phyloP scores from a whole-genome alignment of 441 rosid genomes.

The Croton setiger region DNA sequence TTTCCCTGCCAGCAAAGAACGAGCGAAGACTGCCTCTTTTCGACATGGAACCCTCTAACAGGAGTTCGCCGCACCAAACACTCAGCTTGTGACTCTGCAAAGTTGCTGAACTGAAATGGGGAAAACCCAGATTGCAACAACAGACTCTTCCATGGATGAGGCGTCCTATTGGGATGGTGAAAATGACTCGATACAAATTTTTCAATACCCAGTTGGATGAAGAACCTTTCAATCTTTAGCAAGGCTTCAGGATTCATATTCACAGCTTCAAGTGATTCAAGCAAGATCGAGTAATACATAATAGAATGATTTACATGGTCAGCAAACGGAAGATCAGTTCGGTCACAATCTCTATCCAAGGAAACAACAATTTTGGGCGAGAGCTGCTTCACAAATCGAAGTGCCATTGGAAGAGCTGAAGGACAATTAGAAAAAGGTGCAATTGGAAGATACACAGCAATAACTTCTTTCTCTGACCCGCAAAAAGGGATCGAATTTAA shows the following conservation, averaged over 20 bases:
- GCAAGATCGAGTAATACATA: conserved; percentile 42
- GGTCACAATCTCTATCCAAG: conserved; percentile 47
- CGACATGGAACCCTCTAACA: conserved; percentile 59
- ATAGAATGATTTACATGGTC: conserved; percentile 49
- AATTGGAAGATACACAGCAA: conserved; percentile 62
- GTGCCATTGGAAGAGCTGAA: conserved; percentile 35
- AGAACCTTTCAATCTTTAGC: conserved; percentile 58
- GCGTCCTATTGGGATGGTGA: conserved; percentile 35
- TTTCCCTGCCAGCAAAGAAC: conserved; percentile 64
- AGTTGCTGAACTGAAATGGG: conserved; percentile 55
- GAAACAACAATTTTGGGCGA: conserved; percentile 60
- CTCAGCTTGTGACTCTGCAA: conserved; percentile 62
- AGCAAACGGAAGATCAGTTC: conserved; percentile 51
- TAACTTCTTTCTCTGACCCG: conserved; percentile 34
- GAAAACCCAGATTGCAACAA: conserved; percentile 52
- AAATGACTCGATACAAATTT: conserved; percentile 44
- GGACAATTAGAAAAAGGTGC: conserved; percentile 43
- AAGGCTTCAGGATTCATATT: conserved; percentile 38
- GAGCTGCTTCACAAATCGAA: conserved; percentile 54
- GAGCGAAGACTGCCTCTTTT: conserved; percentile 54
- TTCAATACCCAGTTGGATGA: conserved; percentile 52
- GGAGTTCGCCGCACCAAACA: conserved; percentile 54
- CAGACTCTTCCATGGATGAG: conserved; percentile 36
- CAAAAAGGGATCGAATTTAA: conserved; percentile 39
- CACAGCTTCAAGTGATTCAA: conserved; percentile 64